phyloP scores from a whole-genome alignment of 441 rosid genomes.

The Brassica balearica region DNA sequence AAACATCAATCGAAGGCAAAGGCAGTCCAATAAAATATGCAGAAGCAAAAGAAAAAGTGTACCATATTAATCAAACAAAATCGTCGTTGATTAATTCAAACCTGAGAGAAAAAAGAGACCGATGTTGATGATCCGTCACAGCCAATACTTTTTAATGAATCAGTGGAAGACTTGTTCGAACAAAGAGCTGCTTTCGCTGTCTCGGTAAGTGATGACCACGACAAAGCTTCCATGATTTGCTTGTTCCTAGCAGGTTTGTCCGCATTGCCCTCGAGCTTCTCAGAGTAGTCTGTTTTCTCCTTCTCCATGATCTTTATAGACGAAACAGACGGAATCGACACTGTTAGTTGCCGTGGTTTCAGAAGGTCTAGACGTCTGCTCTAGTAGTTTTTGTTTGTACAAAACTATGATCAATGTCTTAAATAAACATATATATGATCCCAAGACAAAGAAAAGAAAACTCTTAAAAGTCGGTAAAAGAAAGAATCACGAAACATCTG shows the following conservation, averaged over 20 bases:
- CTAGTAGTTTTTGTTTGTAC: neutral
- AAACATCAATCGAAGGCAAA: neutral
- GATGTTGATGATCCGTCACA: slow-evolving; percentile 54
- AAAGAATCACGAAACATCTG: neutral
- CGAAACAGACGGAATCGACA: neutral
- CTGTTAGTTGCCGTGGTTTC: neutral
- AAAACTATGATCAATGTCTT: neutral
- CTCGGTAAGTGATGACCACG: slow-evolving; percentile 76
- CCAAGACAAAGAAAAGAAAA: neutral
- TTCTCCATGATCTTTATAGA: neutral
- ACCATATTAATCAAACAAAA: too few species aligned
- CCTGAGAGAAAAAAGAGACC: slow-evolving; percentile 41
- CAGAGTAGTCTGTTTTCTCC: slow-evolving; percentile 17
- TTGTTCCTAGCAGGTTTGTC: slow-evolving; percentile 66
- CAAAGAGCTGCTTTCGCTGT: slow-evolving; percentile 51
- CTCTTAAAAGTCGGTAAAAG: neutral
- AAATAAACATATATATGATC: neutral
- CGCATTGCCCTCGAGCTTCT: slow-evolving; percentile 45
- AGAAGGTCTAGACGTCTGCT: neutral
- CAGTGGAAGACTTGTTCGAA: slow-evolving; percentile 50
- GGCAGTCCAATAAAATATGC: neutral
- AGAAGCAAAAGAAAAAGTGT: neutral
- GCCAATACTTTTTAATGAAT: slow-evolving; percentile 53
- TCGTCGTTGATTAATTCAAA: slow-evolving; percentile 14
- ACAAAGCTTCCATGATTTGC: slow-evolving; percentile 61